Base-by-base conservation (phyloP, 2,329 filamentous ascomycete species). In the Fusarium nanum region DNA sequence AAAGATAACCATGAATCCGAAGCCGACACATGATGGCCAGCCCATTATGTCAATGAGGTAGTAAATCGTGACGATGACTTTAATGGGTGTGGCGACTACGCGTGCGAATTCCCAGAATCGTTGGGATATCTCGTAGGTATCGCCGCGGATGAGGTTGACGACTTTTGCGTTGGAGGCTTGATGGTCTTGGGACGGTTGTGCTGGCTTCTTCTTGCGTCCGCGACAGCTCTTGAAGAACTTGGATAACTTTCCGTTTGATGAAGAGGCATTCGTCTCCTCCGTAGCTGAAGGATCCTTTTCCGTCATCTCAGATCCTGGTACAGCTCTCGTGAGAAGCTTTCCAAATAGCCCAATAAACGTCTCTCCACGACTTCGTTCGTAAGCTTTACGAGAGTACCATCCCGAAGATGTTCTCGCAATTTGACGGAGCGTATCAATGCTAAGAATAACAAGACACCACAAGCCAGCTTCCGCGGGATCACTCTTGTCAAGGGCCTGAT, bases 81-180 rank as follows among this genome's bases (percentile, higher is more conserved):
- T 92, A 18, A 96, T 79, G 0, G 94, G 94, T 66, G 92, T 92
- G 5, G 90, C 90, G 42, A 97, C 82, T 3, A 97, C 82, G n/a
- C 84, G 84, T 3, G 92, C 87, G 55, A 96, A 92, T 64, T 97
- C 94, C 94, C 94, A 97, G 73, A 97, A 96, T 45, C 92, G 83
- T 75, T 95, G 93, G 5, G 93, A 88, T 41, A 95, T 88, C 76
- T 94, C 92, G 75, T 95, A 96, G 0, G 92, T 92, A 77, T 96
- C 93, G 62, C 87, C 89, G 50, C 93, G 90, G 84, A 97, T 92
- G 4, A 97, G 81, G 73, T 97, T 97, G 65, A 97, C 86, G 54
- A 97, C 96, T 76, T 97, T 97, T 10, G 94, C 94, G 80, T 94
- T 95, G 0, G 92, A 93, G 0, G 94, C 93, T 4, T 91, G 87